Conservation (phyloP, 306 rosid genomes). For the Prunus salicina region DNA sequence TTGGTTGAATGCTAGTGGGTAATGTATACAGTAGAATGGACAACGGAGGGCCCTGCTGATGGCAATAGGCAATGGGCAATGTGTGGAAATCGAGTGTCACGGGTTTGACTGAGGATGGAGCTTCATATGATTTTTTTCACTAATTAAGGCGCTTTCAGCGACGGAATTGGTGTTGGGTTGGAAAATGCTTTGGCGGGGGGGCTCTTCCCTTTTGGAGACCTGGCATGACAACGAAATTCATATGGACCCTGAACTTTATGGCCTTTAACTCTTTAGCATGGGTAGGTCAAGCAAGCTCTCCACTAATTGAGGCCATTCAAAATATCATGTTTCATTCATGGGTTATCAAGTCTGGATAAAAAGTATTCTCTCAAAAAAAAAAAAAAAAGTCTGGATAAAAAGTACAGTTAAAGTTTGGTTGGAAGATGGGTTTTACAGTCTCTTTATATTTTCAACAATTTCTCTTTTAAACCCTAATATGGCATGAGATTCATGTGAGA, state of each 20-base stretch:
- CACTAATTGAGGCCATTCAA: slow-evolving; percentile 13
- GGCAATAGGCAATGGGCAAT: neutral
- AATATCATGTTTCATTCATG: neutral
- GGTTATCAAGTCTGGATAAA: neutral
- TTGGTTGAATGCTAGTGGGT: neutral
- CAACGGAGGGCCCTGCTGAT: neutral
- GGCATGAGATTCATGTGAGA: too few species aligned
- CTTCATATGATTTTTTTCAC: neutral
- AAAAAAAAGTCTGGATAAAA: too few species aligned
- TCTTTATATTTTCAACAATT: neutral
- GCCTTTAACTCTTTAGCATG: neutral
- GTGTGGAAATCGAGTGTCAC: neutral
- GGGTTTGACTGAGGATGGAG: slow-evolving; percentile 3
- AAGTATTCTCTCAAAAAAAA: too few species aligned
- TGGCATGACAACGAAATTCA: neutral
- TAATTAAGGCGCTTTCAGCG: neutral
- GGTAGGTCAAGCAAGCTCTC: neutral
- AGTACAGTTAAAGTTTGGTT: neutral
- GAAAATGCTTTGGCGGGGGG: neutral
- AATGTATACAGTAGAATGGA: neutral
- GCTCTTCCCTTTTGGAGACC: neutral
- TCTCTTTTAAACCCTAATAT: neutral
- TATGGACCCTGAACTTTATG: neutral
- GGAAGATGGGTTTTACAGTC: neutral
- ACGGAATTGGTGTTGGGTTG: neutral